Base-by-base conservation (phyloP, 805 yeast species). In the Candida ulmi region DNA sequence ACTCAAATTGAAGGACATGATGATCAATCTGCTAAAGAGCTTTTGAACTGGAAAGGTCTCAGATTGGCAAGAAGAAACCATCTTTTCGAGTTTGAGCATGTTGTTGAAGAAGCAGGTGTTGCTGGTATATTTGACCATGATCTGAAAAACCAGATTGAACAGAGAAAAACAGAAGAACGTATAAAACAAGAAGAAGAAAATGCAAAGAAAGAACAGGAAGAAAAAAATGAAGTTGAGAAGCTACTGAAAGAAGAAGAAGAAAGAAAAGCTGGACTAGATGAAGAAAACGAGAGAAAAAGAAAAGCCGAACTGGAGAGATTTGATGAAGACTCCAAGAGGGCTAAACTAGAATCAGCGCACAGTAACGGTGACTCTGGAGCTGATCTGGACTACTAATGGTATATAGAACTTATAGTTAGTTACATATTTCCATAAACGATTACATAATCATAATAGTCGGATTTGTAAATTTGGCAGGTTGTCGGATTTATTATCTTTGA, bases 21-120 rank as follows among this genome's bases (percentile, higher is more conserved):
- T 4, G 36, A 40, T 7, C 21, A 41, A 3, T n/a, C 36, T 30
- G 17, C 17, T 2, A 40, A 43, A 8, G 57, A 55, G 2, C 42
- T 63, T 3, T 39, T 47, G 16, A 59, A 58, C 17, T 72, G 78
- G 78, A 66, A 68, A 38, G 65, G 64, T 1, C 45, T 72, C 31
- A 61, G 78, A 38, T 51, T 63, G 5, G 58, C 71, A 4, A 53
- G 76, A 43, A 56, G 57, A 5, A 56, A 57, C 8, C 49, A 56
- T 26, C 45, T 74, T 48, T 60, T 61, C 38, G 57, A 65, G 19
- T 65, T 71, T 33, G 56, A 49, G 21, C 55, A 60, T 12, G 65
- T 65, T 12, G 58, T 61, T 39, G 67, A 59, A 31, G 41, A 44
- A 0, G 48, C 52, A 8, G 74, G 74, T 11, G 40, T 66, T 11